Evolutionary conservation across 306 rosid species (phyloP).

Genomic region (Casuarina glauca): DNA sequence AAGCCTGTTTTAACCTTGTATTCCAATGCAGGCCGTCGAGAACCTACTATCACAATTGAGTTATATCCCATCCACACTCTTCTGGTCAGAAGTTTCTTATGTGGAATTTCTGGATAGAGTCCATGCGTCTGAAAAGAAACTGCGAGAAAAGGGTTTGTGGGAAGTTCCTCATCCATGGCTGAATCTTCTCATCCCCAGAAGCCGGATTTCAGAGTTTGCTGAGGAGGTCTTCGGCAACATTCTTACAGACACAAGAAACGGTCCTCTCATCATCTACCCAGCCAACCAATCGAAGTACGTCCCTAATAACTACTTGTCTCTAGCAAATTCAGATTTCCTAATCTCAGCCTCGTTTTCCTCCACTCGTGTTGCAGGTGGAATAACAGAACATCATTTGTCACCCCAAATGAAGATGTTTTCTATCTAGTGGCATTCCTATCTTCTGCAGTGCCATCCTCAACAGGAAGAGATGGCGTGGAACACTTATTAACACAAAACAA

Average conservation of each 20-base stretch:
- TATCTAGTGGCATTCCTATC: conserved; percentile 76
- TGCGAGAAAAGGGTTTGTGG: conserved; percentile 75
- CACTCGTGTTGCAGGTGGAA: conserved; percentile 62
- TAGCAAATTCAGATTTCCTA: background rate
- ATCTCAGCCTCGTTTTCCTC: conserved; percentile 6
- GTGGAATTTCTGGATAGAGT: conserved; percentile 85
- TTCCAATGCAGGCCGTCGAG: conserved; percentile 65
- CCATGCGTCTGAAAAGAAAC: conserved; percentile 65
- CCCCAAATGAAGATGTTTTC: conserved; percentile 88
- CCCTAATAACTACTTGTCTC: background rate
- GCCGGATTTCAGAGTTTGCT: conserved; percentile 62
- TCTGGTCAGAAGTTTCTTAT: conserved; percentile 80
- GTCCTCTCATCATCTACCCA: conserved; percentile 90
- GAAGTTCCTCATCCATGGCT: conserved; percentile 98
- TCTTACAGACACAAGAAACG: conserved; percentile 64
- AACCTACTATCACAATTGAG: conserved; percentile 54
- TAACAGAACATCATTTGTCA: conserved; percentile 69
- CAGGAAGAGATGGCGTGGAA: conserved; percentile 62
- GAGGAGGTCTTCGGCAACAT: conserved; percentile 72
- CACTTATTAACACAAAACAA: conserved; percentile 62
- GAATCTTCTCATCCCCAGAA: conserved; percentile 73
- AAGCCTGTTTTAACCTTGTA: background rate
- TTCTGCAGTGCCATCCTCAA: conserved; percentile 70
- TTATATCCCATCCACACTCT: conserved; percentile 66
- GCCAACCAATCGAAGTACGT: conserved; percentile 82